phyloP scores from a whole-genome alignment of 2,329 filamentous ascomycete species.

The Phialemonium atrogriseum region DNA sequence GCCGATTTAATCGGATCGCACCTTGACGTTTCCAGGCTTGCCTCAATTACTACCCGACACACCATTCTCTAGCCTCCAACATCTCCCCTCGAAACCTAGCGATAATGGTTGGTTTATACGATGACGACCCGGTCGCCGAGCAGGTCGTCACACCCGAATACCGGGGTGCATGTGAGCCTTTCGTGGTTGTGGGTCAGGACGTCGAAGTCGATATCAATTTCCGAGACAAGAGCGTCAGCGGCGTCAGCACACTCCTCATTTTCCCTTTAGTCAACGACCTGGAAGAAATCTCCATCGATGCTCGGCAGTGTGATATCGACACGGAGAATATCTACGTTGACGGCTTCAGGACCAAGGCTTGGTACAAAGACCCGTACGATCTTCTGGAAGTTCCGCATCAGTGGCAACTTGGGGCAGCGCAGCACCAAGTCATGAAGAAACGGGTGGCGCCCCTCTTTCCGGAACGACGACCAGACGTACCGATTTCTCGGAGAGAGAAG shows the following conservation, averaged over 20 bases:
- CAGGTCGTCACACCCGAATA: constrained; percentile 6
- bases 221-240: constrained; percentile 61
- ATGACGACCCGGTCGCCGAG: neutral
- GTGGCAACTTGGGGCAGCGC: constrained; percentile 58
- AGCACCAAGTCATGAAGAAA: constrained; percentile 67
- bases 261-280: constrained; percentile 53
- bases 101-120: too few species aligned
- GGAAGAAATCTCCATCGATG: constrained; percentile 50
- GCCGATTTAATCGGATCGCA: too few species aligned
- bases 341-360: constrained; percentile 33
- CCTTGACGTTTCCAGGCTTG: too few species aligned
- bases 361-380: constrained; percentile 59
- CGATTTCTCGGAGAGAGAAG: constrained; percentile 45
- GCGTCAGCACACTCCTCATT: constrained; percentile 74
- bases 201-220: constrained; percentile 89
- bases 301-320: constrained; percentile 53
- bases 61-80: too few species aligned
- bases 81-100: too few species aligned
- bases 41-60: too few species aligned
- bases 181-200: constrained; percentile 68
- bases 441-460: constrained; percentile 50
- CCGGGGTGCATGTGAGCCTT: constrained; percentile 21
- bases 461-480: constrained; percentile 42
- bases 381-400: constrained; percentile 51
- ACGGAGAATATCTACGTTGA: constrained; percentile 44